Percentiles rank a stretch among this genome's conserved stretches.
These are phyloP conservation scores for Verticillium nonalfalfae DNA, from an alignment of 2,329 filamentous ascomycete species.

Conservation along the genomic window DNA sequence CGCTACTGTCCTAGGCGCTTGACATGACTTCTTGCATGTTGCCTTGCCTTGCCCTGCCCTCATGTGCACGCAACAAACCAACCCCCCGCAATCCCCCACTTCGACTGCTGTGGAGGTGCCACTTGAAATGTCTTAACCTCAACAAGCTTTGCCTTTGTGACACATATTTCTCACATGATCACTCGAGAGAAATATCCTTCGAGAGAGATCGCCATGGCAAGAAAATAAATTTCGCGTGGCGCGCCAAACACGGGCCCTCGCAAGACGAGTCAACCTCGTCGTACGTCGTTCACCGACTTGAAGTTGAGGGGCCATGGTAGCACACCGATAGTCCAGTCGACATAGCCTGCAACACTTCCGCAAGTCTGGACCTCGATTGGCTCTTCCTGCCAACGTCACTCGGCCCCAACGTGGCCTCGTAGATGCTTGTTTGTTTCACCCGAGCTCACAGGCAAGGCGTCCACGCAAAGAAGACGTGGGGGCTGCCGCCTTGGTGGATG, in stretches of 20 bases:
- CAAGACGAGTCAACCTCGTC: background rate
- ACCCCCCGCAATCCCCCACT: too few relatives aligned
- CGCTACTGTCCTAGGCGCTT: too few relatives aligned
- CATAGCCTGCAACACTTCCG: background rate
- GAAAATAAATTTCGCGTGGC: too few relatives aligned
- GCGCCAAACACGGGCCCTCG: background rate
- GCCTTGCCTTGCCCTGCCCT: too few relatives aligned
- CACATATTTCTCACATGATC: background rate
- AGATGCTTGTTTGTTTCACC: background rate
- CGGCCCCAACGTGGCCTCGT: constrained; percentile 1
- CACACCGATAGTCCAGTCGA: background rate
- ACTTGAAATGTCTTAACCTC: too few relatives aligned
- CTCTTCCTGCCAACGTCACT: background rate
- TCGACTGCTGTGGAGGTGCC: too few relatives aligned
- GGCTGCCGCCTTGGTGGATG: background rate
- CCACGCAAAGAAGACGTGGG: background rate
- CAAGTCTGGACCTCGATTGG: background rate
- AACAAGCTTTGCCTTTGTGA: background rate
- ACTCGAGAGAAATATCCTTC: too few relatives aligned
- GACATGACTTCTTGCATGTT: too few relatives aligned
- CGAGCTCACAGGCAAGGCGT: background rate
- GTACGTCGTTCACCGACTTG: background rate
- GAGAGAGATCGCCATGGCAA: too few relatives aligned
- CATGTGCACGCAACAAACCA: too few relatives aligned
- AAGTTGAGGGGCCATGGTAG: background rate